These are phyloP conservation scores for Lycium barbarum DNA, from an alignment of 257 asterid genomes.

Conservation along the genomic window DNA sequence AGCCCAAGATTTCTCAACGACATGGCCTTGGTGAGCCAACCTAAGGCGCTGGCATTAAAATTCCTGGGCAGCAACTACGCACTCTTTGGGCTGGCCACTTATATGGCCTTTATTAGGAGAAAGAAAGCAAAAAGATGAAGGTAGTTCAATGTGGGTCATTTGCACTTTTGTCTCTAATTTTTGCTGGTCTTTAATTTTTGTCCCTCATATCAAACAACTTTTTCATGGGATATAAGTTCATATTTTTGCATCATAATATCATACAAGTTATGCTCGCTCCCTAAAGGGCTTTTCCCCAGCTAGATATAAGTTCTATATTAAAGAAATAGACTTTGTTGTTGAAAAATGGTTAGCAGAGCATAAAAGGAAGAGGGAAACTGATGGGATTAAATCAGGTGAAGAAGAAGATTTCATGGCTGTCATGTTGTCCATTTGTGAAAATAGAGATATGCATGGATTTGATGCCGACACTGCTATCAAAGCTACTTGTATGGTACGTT, in stretches of 20 bases:
- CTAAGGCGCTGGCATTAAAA: conserved; percentile 10
- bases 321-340: conserved; percentile 40
- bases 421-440: conserved; percentile 32
- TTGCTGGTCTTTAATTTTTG: too few relatives aligned
- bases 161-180: too few relatives aligned
- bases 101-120: too few relatives aligned
- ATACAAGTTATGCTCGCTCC: too few relatives aligned
- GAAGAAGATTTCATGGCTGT: conserved; percentile 44
- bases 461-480: conserved; percentile 42
- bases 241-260: too few relatives aligned
- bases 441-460: background rate
- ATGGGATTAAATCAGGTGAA: background rate
- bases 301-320: too few relatives aligned
- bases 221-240: too few relatives aligned
- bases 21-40: conserved; percentile 26
- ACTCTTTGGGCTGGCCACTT: conserved; percentile 34
- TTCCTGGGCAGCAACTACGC: conserved; percentile 36
- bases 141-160: too few relatives aligned
- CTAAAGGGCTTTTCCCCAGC: too few relatives aligned
- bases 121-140: too few relatives aligned
- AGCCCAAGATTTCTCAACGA: conserved; percentile 31
- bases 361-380: background rate
- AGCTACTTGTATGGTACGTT: conserved; percentile 43
- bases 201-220: too few relatives aligned
- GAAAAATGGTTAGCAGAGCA: conserved; percentile 47